Evolutionary conservation across 2,329 filamentous ascomycete species (phyloP).

Genomic region (Dactylonectria macrodidyma): DNA sequence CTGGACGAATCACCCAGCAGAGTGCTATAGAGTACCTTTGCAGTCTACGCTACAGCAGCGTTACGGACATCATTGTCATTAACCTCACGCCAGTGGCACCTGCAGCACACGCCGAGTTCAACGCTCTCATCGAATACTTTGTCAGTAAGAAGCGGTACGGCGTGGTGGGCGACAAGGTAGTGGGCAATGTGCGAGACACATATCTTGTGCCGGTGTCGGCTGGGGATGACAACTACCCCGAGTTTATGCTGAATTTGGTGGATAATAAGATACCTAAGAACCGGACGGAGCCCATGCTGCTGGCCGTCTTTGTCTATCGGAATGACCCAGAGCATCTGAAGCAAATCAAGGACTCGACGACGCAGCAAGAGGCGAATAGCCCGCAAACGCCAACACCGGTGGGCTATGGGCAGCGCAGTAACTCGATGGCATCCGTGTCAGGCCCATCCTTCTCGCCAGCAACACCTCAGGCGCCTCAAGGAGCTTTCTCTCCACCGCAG

Average conservation of each 20-base stretch:
- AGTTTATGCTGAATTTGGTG: constrained; percentile 90
- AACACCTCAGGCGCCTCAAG: constrained; percentile 55
- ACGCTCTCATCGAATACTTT: constrained; percentile 90
- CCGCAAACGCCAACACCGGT: constrained; percentile 54
- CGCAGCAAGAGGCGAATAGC: constrained; percentile 32
- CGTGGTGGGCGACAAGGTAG: constrained; percentile 83
- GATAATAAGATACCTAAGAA: constrained; percentile 84
- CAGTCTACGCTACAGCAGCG: constrained; percentile 84
- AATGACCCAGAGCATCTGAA: constrained; percentile 64
- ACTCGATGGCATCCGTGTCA: constrained; percentile 59
- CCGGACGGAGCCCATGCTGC: constrained; percentile 81
- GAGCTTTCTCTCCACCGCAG: constrained; percentile 53
- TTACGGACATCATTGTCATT: constrained; percentile 88
- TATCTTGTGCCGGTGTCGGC: constrained; percentile 90
- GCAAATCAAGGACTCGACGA: constrained; percentile 43
- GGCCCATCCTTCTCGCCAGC: constrained; percentile 70
- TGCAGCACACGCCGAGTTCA: constrained; percentile 74
- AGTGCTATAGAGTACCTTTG: constrained; percentile 94
- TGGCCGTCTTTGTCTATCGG: constrained; percentile 89
- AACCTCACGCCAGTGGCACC: constrained; percentile 77
- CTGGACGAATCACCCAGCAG: constrained; percentile 84
- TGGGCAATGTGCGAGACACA: constrained; percentile 86
- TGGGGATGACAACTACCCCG: constrained; percentile 79
- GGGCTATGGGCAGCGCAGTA: constrained; percentile 58
- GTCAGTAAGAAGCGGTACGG: constrained; percentile 86